Base-by-base conservation (phyloP, 2,329 filamentous ascomycete species). In the Exophiala lecanii-corni region DNA sequence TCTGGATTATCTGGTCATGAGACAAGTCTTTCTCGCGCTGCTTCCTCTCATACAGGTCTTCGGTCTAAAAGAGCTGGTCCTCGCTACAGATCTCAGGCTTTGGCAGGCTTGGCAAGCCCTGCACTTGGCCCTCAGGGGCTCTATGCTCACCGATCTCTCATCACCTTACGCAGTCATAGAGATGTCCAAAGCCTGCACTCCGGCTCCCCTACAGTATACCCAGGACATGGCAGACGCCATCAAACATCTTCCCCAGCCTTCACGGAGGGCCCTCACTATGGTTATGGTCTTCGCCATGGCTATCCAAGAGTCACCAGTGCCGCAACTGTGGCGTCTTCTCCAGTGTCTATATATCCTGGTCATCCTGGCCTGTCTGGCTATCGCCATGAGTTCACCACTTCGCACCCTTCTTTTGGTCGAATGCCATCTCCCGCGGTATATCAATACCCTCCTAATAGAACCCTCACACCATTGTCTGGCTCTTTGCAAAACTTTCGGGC, bases 141-240 rank as follows among this genome's bases (percentile, higher is more conserved):
- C 10, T 47, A 54, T 38, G 48, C 45, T 13, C 53, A 54, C 36
- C 42, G 52, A 18, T 57, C 55, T 19, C 39, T 56, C 23, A 40
- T 53, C 17, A 56, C 54, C 5, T 36, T 55, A n/a, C 45, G 53
- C 26, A 47, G 51, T 23, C 46, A 54, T 5, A 19, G 44, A 23
- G 47, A 49, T 33, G 44, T 45, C 10, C 40, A 47, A 9, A 49
- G 51, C 39, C 30, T 53, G 5, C 47, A 45, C 25, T 50, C 53
- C 2, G 34, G 38, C 19, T 55, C 53, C n/a, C 49, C 53, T 25
- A 38, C 43, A 35, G 17, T 47, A 32, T 33, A 19, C 19, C 15
- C 38, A 5, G 39, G 26, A 13, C 44, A 44, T 30, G 23, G 32
- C 16, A 19, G 40, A 19, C 43, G 33, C 16, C 37, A 47, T 31